Conservation (phyloP, 2,329 filamentous ascomycete genomes). For the Cephalotrichum gorgonifer region DNA sequence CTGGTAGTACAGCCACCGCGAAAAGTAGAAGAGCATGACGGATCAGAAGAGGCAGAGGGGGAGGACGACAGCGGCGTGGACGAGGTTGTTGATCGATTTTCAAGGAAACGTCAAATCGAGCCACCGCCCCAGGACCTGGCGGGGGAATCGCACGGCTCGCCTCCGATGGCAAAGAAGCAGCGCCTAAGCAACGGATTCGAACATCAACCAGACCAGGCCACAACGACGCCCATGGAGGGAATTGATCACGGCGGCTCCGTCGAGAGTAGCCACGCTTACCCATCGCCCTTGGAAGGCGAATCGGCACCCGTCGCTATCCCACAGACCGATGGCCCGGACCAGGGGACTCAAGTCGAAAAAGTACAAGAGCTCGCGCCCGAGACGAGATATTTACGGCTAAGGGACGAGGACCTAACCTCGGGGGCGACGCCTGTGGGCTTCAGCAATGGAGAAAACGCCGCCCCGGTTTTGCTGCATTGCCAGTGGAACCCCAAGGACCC, state of each 20-base stretch:
- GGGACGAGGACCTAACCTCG: constrained; percentile 24
- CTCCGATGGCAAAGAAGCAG: constrained; percentile 38
- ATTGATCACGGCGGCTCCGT: constrained; percentile 36
- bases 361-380: constrained; percentile 48
- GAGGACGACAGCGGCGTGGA: constrained; percentile 27
- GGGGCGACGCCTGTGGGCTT: constrained; percentile 15
- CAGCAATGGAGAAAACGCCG: constrained; percentile 31
- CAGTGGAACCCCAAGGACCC: constrained; percentile 58
- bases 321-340: constrained; percentile 51
- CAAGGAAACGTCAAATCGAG: constrained; percentile 40
- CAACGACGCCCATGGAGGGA: constrained; percentile 42
- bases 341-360: constrained; percentile 55
- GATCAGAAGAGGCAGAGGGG: constrained; percentile 27
- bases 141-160: constrained; percentile 37
- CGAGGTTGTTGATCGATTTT: constrained; percentile 24
- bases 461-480: constrained; percentile 56
- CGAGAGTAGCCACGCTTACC: constrained; percentile 50
- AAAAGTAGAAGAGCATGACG: constrained; percentile 24
- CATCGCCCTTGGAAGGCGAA: constrained; percentile 52
- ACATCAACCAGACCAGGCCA: constrained; percentile 4
- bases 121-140: constrained; percentile 30
- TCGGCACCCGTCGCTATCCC: constrained; percentile 39
- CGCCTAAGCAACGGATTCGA: constrained; percentile 34
- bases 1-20: constrained; percentile 33
- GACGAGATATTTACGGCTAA: constrained; percentile 48